Evolutionary conservation across 139 green algal genomes (phyloP).

Genomic region (Chlorella sp.): DNA sequence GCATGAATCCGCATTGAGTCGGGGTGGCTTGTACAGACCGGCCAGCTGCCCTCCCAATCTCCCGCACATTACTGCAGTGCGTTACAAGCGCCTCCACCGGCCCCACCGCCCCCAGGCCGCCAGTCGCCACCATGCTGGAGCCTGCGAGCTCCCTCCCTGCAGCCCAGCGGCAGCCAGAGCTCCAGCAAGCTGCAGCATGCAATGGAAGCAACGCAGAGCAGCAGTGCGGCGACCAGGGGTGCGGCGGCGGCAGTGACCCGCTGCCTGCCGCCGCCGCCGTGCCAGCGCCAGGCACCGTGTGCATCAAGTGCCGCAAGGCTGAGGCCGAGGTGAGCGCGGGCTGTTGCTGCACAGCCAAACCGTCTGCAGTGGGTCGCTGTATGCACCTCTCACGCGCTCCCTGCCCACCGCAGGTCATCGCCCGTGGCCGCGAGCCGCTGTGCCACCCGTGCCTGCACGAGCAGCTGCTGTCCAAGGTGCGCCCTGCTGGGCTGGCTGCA

Average conservation of each 20-base stretch:
- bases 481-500: too few relatives aligned
- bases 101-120: too few relatives aligned
- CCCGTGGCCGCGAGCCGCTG: slow-evolving; percentile 63
- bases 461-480: slow-evolving; percentile 50
- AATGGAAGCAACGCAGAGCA: not conserved
- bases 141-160: too few relatives aligned
- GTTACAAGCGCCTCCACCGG: too few relatives aligned
- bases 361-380: too few relatives aligned
- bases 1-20: too few relatives aligned
- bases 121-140: too few relatives aligned
- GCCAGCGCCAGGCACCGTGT: not conserved
- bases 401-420: slow-evolving; percentile 46
- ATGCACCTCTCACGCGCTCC: not conserved
- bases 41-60: too few relatives aligned
- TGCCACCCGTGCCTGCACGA: slow-evolving; percentile 66
- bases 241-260: not conserved
- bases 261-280: not conserved
- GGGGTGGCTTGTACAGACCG: too few relatives aligned
- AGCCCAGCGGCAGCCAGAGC: too few relatives aligned
- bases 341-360: not conserved
- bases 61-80: too few relatives aligned
- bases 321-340: slow-evolving; percentile 3
- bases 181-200: too few relatives aligned
- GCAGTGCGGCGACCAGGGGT: not conserved
- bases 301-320: slow-evolving; percentile 33